A percentile compares a stretch with the other conserved stretches of the same genome.
phyloP scores from a whole-genome alignment of 2,329 filamentous ascomycete genomes.

The Fusarium dlaminii region DNA sequence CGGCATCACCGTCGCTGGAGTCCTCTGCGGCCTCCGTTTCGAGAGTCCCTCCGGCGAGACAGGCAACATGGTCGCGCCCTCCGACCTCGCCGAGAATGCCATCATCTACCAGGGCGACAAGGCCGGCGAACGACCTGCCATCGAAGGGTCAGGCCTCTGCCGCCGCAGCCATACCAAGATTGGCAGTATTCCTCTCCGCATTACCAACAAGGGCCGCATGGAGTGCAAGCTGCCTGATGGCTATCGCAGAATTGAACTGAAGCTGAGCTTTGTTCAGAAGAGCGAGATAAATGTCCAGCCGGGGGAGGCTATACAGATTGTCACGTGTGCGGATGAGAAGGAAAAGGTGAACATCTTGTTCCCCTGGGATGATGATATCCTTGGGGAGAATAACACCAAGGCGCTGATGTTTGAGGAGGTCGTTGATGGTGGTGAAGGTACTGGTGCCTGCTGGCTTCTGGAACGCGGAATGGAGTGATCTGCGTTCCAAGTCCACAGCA shows the following conservation, averaged over 20 bases:
- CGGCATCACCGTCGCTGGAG: not conserved
- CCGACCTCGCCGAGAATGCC: fast-evolving
- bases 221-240: not conserved
- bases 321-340: too few relatives aligned
- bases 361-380: too few relatives aligned
- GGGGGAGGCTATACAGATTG: too few relatives aligned
- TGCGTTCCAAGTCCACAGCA: too few relatives aligned
- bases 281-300: too few relatives aligned
- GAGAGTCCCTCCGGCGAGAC: not conserved
- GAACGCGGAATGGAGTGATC: not conserved
- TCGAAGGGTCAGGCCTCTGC: too few relatives aligned
- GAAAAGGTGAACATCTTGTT: too few relatives aligned
- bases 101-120: not conserved
- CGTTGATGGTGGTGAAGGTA: not conserved
- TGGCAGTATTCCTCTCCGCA: too few relatives aligned
- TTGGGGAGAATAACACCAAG: too few relatives aligned
- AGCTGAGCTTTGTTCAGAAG: too few relatives aligned
- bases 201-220: not conserved
- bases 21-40: not conserved
- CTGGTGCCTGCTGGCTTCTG: not conserved
- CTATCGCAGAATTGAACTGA: not conserved
- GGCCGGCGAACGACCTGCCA: not conserved
- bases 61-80: not conserved
- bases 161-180: too few relatives aligned
- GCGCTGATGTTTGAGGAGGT: not conserved